Evolutionary conservation across 352 stramenopile species (phyloP).

Genomic region (Vaucheria bursata): DNA sequence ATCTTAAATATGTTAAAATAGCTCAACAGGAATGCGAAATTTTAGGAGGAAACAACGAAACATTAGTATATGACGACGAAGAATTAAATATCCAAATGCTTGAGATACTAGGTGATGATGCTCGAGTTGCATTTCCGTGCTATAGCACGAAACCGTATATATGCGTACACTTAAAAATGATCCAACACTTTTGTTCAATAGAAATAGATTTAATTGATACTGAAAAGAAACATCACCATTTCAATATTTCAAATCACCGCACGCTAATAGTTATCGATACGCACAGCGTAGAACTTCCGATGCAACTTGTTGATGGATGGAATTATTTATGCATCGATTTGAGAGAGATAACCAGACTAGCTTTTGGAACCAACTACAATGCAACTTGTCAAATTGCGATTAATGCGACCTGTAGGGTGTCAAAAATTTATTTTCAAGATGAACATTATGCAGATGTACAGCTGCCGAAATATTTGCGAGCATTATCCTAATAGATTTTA

Average conservation of each 20-base stretch:
- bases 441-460: slow-evolving; percentile 29
- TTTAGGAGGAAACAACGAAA: slow-evolving; percentile 26
- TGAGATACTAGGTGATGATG: slow-evolving; percentile 15
- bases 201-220: slow-evolving; percentile 37
- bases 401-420: slow-evolving; percentile 15
- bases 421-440: slow-evolving; percentile 38
- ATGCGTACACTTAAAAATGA: slow-evolving; percentile 37
- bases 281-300: slow-evolving; percentile 22
- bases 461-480: slow-evolving; percentile 28
- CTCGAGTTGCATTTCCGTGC: slow-evolving; percentile 22
- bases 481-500: too few relatives aligned
- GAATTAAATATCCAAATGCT: slow-evolving; percentile 37
- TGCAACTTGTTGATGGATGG: slow-evolving; percentile 23
- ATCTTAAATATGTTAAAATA: slow-evolving; percentile 24
- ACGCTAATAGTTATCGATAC: slow-evolving; percentile 25
- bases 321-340: slow-evolving; percentile 38
- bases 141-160: slow-evolving; percentile 24
- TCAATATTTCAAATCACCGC: slow-evolving; percentile 17
- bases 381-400: slow-evolving; percentile 34
- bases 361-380: slow-evolving; percentile 27
- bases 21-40: slow-evolving; percentile 30
- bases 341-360: slow-evolving; percentile 12
- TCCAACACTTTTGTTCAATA: slow-evolving; percentile 43
- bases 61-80: slow-evolving; percentile 35
- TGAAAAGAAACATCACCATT: background rate